A percentile compares a stretch with the other conserved stretches of the same genome.
These are phyloP conservation scores for Vanilla planifolia DNA, from an alignment of 106 monocot genomes.

Conservation along the genomic window DNA sequence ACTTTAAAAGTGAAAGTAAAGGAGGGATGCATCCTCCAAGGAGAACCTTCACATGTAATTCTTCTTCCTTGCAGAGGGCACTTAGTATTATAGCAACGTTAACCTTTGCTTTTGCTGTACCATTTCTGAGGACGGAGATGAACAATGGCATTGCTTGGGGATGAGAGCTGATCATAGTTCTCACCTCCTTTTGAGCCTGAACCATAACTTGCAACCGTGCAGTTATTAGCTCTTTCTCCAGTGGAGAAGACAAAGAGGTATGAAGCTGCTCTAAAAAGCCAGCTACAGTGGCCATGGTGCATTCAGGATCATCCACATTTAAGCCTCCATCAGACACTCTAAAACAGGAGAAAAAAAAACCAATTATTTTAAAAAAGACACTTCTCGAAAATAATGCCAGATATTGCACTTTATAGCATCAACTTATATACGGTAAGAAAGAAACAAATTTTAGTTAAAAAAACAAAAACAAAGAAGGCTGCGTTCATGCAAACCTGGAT, in stretches of 20 bases:
- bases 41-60: conserved; percentile 63
- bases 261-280: conserved; percentile 69
- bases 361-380: background rate
- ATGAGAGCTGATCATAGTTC: conserved; percentile 60
- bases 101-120: conserved; percentile 47
- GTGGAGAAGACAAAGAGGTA: conserved; percentile 42
- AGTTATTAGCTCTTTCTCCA: conserved; percentile 55
- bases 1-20: conserved; percentile 61
- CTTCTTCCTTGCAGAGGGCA: conserved; percentile 74
- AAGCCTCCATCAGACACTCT: conserved; percentile 40
- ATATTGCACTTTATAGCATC: background rate
- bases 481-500: conserved; percentile 16
- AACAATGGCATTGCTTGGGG: conserved; percentile 80
- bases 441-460: background rate
- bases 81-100: conserved; percentile 62
- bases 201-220: conserved; percentile 37
- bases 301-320: conserved; percentile 48
- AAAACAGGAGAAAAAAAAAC: background rate
- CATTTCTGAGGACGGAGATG: conserved; percentile 64
- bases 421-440: background rate
- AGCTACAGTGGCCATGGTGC: conserved; percentile 61
- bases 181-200: conserved; percentile 41
- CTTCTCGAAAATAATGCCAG: background rate
- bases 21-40: conserved; percentile 77
- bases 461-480: background rate